Percentiles rank a stretch among this genome's conserved stretches.
Evolutionary conservation across 1,284 basidiomycete genomes (phyloP).

Genomic region (Irpex sp.): DNA sequence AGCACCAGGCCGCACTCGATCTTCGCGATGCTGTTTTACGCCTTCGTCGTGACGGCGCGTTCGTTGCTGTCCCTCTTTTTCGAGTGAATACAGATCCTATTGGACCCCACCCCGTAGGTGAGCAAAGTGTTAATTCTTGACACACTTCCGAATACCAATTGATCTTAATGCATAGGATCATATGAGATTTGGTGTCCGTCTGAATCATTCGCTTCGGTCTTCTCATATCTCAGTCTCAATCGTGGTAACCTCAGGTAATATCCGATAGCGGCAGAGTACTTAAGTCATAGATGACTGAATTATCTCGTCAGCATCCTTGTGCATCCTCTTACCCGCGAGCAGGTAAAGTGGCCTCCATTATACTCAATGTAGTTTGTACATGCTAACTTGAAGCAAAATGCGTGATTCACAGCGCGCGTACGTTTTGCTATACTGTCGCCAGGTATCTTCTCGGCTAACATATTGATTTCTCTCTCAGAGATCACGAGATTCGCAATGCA

Average conservation of each 20-base stretch:
- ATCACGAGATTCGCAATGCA: constrained; percentile 62
- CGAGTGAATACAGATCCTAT: constrained; percentile 65
- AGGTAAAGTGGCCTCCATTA: constrained; percentile 36
- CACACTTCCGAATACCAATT: background rate
- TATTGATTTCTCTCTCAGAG: constrained; percentile 30
- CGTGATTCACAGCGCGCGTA: no score
- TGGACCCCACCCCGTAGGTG: constrained; percentile 75
- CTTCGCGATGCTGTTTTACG: constrained; percentile 68
- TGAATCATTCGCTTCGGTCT: constrained; percentile 68
- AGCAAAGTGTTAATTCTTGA: background rate
- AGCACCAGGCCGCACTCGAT: constrained; percentile 61
- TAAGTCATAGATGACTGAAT: background rate
- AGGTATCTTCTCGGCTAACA: background rate
- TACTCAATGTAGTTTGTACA: background rate
- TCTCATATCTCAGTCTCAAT: constrained; percentile 68
- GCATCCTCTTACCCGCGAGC: constrained; percentile 66
- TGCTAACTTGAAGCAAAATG: no score
- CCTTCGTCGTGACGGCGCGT: constrained; percentile 67
- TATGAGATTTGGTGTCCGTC: constrained; percentile 77
- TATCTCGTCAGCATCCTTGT: constrained; percentile 49
- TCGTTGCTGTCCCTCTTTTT: constrained; percentile 71
- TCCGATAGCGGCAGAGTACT: background rate
- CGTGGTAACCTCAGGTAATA: constrained; percentile 61
- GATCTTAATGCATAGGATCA: constrained; percentile 43
- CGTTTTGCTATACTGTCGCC: background rate